Evolutionary conservation across 768 basidiomycete genomes (phyloP), one percentile per base, ranked within the genome.

Genomic region (Trametes villosa): DNA sequence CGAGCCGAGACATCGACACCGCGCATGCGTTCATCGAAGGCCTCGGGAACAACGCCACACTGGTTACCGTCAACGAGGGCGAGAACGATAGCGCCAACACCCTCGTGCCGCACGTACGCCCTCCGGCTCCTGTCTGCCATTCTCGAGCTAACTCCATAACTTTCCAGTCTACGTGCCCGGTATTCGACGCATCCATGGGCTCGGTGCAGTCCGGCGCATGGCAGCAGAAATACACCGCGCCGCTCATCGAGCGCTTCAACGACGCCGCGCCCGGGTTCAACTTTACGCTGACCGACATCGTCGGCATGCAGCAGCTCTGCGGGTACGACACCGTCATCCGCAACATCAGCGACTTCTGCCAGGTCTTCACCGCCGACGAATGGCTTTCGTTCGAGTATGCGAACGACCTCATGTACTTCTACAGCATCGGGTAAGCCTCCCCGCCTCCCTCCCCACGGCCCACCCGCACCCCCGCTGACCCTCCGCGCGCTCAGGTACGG

Each of bases 271-370:
- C 65, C 0, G 62, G 57, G 18, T 67, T 67, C 52, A 67, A 64
- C 46, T 67, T 64, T 45, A 67, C 65, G 12, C 34, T 57, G 5
- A 55, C 50, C 26, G 65, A 67, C 53, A 46, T 67, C 41, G 27
- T 55, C 41, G 65, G 53, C 34, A 62, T 64, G 62, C 65, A 64
- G 54, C 52, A 64, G 47, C 48, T 67, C 9, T 67, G 65, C 41
- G 65, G 65, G 8, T 67, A 67, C 29, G 65, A 67, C 53, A 57
- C 60, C n/a, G 65, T 67, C 45, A 67, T 67, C 56, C 49, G 58
- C 13, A 64, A 65, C 38, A 26, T 22, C 3, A 62, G 53, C 15
- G 57, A 60, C 41, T 65, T 64, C 58, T 64, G 63, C 51, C 34
- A 62, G 30, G 42, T 55, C 34, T 64, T 67, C 52, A 58, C 56